Percentiles rank a stretch among this genome's conserved stretches.
These are phyloP conservation scores for Ceratobasidium theobromae DNA, from an alignment of 1,284 basidiomycete species.

Conservation along the genomic window DNA sequence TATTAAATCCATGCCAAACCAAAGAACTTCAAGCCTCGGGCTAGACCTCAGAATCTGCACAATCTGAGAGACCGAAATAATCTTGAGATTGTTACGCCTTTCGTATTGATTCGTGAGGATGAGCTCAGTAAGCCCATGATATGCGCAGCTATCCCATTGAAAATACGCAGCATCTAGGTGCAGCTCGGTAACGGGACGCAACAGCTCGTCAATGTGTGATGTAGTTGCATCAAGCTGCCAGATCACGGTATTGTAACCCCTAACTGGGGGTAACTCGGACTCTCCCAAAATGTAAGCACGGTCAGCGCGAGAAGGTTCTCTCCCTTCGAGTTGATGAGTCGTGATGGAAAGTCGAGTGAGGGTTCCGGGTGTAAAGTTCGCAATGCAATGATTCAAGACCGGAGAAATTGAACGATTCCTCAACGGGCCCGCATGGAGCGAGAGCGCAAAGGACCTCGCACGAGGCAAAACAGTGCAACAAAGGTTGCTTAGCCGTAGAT, in stretches of 20 bases:
- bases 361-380: background rate
- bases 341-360: background rate
- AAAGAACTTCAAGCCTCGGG: too few species aligned
- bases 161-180: background rate
- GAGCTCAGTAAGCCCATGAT: background rate
- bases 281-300: background rate
- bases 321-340: background rate
- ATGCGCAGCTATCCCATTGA: background rate
- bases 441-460: too few species aligned
- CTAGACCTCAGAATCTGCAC: too few species aligned
- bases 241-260: background rate
- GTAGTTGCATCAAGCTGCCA: background rate
- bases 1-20: too few species aligned
- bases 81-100: too few species aligned
- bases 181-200: background rate
- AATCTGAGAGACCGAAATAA: too few species aligned
- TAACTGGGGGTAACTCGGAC: background rate
- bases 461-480: too few species aligned
- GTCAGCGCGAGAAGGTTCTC: background rate
- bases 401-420: too few species aligned
- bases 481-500: too few species aligned
- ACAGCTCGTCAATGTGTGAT: background rate
- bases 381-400: too few species aligned
- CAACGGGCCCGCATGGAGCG: too few species aligned
- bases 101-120: too few species aligned